Evolutionary conservation across 2,329 filamentous ascomycete species (phyloP).

Genomic region (Diaporthe eres): DNA sequence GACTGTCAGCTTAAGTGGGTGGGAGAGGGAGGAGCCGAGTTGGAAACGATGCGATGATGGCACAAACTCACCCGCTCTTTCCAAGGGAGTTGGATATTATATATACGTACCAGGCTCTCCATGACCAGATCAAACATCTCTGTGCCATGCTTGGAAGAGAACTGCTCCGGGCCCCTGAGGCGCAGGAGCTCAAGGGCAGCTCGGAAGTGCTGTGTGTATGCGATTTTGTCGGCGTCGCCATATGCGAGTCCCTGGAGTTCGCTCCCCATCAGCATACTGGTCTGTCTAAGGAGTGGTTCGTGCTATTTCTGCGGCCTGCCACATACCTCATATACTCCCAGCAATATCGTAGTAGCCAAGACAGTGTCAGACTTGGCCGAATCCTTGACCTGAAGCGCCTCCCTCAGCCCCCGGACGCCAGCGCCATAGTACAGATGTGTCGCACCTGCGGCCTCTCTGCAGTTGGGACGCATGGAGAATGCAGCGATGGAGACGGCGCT

Average conservation of each 20-base stretch:
- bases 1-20: background rate
- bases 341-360: conserved; percentile 33
- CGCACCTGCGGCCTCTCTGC: conserved; percentile 8
- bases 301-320: background rate
- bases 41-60: background rate
- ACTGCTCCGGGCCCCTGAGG: conserved; percentile 29
- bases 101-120: conserved; percentile 31
- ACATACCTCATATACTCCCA: conserved; percentile 34
- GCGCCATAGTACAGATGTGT: conserved; percentile 20
- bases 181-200: conserved; percentile 30
- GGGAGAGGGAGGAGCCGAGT: background rate
- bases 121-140: conserved; percentile 36
- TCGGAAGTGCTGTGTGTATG: conserved; percentile 32
- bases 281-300: no score
- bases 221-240: conserved; percentile 21
- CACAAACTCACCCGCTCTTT: conserved; percentile 15
- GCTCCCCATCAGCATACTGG: conserved; percentile 6
- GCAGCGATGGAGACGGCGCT: conserved; percentile 35
- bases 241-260: conserved; percentile 13
- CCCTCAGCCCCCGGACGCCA: conserved; percentile 19
- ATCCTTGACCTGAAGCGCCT: conserved; percentile 14
- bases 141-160: conserved; percentile 29
- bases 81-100: conserved; percentile 10
- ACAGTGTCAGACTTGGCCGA: conserved; percentile 28
- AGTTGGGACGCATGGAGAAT: conserved; percentile 32